phyloP scores from a whole-genome alignment of 208 protist species.

The Kentomonas sorsogonicus region DNA sequence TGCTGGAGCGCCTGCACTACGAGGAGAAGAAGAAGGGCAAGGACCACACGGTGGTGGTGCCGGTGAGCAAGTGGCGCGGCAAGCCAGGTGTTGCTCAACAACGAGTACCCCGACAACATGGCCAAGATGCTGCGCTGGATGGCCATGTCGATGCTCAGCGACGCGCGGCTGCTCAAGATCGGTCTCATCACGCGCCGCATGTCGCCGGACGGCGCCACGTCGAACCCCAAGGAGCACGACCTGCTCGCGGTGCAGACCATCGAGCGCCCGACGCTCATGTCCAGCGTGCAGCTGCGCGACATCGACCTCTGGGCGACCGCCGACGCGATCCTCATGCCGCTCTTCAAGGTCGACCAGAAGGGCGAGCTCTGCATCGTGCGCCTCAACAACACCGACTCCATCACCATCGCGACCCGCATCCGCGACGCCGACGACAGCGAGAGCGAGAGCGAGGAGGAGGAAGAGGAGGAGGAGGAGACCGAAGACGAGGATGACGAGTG shows the following conservation, averaged over 20 bases:
- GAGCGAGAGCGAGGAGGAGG: slow-evolving; percentile 52
- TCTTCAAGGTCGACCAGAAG: slow-evolving; percentile 65
- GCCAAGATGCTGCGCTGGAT: slow-evolving; percentile 86
- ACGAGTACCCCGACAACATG: slow-evolving; percentile 55
- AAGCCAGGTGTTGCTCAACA: slow-evolving; percentile 42
- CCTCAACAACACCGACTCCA: slow-evolving; percentile 35
- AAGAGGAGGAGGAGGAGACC: slow-evolving; percentile 39
- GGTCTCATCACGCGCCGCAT: slow-evolving; percentile 65
- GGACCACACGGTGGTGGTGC: slow-evolving; percentile 30
- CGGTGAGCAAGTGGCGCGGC: slow-evolving; percentile 48
- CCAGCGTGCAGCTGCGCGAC: slow-evolving; percentile 61
- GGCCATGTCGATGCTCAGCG: slow-evolving; percentile 71
- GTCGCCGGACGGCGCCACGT: slow-evolving; percentile 24
- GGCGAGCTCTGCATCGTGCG: slow-evolving; percentile 30
- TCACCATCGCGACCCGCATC: slow-evolving; percentile 57
- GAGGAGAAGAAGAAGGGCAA: slow-evolving; percentile 17
- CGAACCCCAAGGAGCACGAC: slow-evolving; percentile 43
- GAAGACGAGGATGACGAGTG: slow-evolving; percentile 38
- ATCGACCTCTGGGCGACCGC: slow-evolving; percentile 78
- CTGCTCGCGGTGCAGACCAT: slow-evolving; percentile 58
- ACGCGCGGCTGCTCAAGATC: slow-evolving; percentile 72
- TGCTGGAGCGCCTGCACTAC: slow-evolving; percentile 61
- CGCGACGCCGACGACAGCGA: slow-evolving; percentile 76
- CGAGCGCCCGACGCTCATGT: slow-evolving; percentile 39
- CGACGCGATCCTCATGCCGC: slow-evolving; percentile 55